Base-by-base conservation (phyloP, 495 filamentous ascomycete species). In the Penicillium bialowiezense region DNA sequence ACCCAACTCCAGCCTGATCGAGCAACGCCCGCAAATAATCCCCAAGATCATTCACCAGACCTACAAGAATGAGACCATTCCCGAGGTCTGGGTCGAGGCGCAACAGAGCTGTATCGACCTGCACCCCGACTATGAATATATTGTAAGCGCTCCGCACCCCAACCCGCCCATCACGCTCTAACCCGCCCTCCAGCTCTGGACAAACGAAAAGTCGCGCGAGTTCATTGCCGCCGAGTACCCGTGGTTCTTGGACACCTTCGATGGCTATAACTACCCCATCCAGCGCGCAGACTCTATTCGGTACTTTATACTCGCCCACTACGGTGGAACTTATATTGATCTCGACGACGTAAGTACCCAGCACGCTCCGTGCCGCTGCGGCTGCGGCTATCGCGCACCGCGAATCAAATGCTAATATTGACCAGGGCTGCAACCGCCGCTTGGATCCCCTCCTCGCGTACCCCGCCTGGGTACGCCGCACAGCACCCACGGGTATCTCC, bases 21-120 rank as follows among this genome's bases (percentile, higher is more conserved):
- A 80, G 54, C 67, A 71, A 40, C 75, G 79, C 29, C 78, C 80
- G 8, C 81, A 84, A 54, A 68, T 89, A 42, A 91, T 95, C 42
- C 90, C 90, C 29, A 92, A 91, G 73, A 92, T 95, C 51, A 89
- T 95, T 46, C 90, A 95, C 64, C 89, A 95, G 63, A 90, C 91
- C 23, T 95, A 88, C 64, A 80, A 82, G 51, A 90, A 91, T 62
- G 79, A 86, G 42, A 80, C 77, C 8, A 86, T 95, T 41, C 90
- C 90, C 0, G 76, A 72, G 49, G 80, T 84, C 46, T 95, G 90
- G 90, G 66, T 71, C 44, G 78, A 78, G 24, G 82, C 87, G 31
- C 88, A 91, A 52, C 72, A 84, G 68, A 85, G 77, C 50, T 95
- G 90, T 64, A 70, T 89, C 46, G 80, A 91, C 33, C 56, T 89